These are phyloP conservation scores for Ananas comosus DNA, from an alignment of 176 grass and related monocot species.

Conservation along the genomic window DNA sequence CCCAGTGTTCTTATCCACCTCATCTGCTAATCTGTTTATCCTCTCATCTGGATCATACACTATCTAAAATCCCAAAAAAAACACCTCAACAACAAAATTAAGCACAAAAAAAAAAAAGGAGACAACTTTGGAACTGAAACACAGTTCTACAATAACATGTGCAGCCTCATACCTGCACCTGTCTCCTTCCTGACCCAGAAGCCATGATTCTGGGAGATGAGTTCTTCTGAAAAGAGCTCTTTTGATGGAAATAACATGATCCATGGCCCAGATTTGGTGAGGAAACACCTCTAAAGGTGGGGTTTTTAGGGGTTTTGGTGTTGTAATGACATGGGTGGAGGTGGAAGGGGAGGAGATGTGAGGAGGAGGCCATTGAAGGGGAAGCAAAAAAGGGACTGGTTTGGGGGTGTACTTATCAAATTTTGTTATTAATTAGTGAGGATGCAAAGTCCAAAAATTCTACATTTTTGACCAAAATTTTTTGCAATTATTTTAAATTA, in stretches of 20 bases:
- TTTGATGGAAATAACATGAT: constrained; percentile 2
- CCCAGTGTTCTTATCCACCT: constrained; percentile 53
- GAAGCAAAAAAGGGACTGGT: constrained; percentile 6
- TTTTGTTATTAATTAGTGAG: no score
- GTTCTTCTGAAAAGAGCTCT: background rate
- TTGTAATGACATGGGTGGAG: constrained; percentile 29
- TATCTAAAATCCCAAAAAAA: constrained; percentile 40
- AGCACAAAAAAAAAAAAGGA: constrained; percentile 5
- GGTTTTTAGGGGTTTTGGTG: constrained; percentile 2
- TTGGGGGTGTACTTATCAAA: background rate
- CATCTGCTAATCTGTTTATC: constrained; percentile 66
- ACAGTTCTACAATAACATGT: background rate
- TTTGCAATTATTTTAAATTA: no score
- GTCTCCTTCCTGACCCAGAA: constrained; percentile 41
- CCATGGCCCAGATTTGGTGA: constrained; percentile 13
- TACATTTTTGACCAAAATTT: no score
- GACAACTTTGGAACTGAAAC: background rate
- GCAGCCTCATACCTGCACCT: constrained; percentile 61
- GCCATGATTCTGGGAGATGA: constrained; percentile 31
- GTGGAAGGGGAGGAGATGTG: constrained; percentile 56
- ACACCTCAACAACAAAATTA: background rate
- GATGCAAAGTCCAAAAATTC: no score
- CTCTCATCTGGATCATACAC: constrained; percentile 59
- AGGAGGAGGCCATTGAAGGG: constrained; percentile 34
- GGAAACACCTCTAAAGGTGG: constrained; percentile 11